These are phyloP conservation scores for Penicillium pancosmium DNA, from an alignment of 495 filamentous ascomycete species.

Conservation along the genomic window DNA sequence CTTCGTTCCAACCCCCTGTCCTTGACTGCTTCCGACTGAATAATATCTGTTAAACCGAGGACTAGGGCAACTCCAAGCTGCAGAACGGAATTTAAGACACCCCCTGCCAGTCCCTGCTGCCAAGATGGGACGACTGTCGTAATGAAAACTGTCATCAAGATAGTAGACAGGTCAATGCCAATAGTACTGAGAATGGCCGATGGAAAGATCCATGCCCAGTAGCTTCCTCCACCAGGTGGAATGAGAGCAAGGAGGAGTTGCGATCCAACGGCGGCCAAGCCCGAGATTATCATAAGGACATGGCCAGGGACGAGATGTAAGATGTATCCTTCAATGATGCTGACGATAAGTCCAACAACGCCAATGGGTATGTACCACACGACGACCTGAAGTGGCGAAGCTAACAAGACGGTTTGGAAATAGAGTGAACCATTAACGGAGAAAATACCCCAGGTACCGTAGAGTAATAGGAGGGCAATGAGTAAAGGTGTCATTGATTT, in stretches of 20 bases:
- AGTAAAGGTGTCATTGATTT: slow-evolving; percentile 1
- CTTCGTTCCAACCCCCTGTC: neutral
- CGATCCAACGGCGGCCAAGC: neutral
- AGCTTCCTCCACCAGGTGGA: neutral
- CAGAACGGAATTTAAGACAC: neutral
- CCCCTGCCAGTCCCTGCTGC: neutral
- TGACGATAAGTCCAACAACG: neutral
- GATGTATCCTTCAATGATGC: slow-evolving; percentile 1
- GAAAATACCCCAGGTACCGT: slow-evolving; percentile 4
- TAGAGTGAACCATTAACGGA: neutral
- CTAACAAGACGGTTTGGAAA: neutral
- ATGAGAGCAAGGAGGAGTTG: neutral
- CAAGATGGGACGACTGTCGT: neutral
- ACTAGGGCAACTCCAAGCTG: neutral
- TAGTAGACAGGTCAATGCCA: slow-evolving; percentile 4
- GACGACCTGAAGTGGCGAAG: neutral
- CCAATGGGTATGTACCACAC: neutral
- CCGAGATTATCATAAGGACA: neutral
- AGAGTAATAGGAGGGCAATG: neutral
- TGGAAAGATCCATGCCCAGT: neutral
- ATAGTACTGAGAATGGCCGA: neutral
- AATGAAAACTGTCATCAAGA: slow-evolving; percentile 3
- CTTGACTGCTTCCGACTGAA: neutral
- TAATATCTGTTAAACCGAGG: neutral
- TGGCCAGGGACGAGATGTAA: slow-evolving; percentile 2